Evolutionary conservation across 305 asterid genomes (phyloP).

Genomic region (Coffea humblotiana): DNA sequence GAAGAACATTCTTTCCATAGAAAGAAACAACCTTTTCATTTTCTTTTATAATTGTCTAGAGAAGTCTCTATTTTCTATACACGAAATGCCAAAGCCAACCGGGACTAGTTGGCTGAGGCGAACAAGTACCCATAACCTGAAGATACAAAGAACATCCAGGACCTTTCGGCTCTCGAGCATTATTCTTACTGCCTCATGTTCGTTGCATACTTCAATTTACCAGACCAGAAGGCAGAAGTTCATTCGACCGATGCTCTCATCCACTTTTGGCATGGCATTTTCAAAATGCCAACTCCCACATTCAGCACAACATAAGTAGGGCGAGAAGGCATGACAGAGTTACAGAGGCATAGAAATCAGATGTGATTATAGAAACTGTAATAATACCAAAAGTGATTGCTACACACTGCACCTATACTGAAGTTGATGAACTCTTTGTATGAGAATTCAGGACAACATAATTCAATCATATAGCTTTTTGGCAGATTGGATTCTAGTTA

Average conservation of each 20-base stretch:
- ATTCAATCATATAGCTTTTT: slow-evolving; percentile 61
- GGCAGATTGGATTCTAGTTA: slow-evolving; percentile 54
- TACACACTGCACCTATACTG: neutral
- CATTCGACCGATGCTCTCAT: neutral
- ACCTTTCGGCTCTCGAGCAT: no score
- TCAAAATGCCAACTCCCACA: neutral
- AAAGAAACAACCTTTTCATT: neutral
- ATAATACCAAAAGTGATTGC: neutral
- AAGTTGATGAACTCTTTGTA: neutral
- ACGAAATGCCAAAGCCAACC: no score
- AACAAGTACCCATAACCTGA: no score
- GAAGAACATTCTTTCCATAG: neutral
- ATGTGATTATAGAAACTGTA: neutral
- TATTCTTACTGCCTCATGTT: no score
- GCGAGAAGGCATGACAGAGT: neutral
- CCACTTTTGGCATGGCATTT: neutral
- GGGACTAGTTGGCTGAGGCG: no score
- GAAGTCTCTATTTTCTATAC: no score
- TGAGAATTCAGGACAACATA: neutral
- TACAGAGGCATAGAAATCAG: neutral
- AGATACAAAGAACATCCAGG: no score
- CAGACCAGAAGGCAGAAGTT: no score
- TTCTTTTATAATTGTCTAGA: no score
- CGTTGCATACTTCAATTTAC: no score
- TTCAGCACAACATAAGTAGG: neutral